These are phyloP conservation scores for Ulota crispa DNA, from an alignment of 225 moss, liverwort and hornwort species.

Conservation along the genomic window DNA sequence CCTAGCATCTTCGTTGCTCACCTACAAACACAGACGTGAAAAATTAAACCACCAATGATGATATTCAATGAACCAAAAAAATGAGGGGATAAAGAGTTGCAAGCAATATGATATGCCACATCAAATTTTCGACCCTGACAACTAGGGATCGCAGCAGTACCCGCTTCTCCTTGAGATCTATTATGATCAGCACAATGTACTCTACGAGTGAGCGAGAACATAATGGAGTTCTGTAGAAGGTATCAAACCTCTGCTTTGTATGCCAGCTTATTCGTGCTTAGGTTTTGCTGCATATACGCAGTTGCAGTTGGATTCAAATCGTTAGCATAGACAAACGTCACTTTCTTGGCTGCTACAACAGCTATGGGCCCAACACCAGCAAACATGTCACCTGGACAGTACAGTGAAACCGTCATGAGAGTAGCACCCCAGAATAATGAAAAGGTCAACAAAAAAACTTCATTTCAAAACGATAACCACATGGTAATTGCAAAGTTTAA, in stretches of 20 bases:
- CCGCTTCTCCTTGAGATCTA: not conserved
- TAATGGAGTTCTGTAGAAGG: not conserved
- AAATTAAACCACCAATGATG: not conserved
- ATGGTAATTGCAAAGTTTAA: not conserved
- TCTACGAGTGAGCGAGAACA: not conserved
- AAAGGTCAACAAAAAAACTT: not conserved
- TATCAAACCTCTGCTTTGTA: constrained; percentile 71
- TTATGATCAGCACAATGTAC: not conserved
- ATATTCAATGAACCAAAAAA: constrained; percentile 7
- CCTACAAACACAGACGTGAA: constrained; percentile 23
- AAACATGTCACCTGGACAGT: constrained; percentile 79
- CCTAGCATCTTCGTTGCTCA: constrained; percentile 71
- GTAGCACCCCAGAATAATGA: not conserved
- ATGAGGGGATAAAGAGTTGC: not conserved
- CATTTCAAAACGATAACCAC: not conserved
- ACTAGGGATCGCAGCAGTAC: not conserved
- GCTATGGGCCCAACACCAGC: constrained; percentile 86
- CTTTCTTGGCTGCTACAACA: constrained; percentile 74
- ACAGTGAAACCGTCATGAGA: constrained; percentile 20
- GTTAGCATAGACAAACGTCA: constrained; percentile 78
- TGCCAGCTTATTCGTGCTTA: constrained; percentile 58
- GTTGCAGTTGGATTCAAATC: constrained; percentile 75
- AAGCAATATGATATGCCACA: not conserved
- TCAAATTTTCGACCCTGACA: not conserved
- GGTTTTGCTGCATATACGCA: constrained; percentile 68